phyloP scores from a whole-genome alignment of 192 early-diverging fungal genomes.

The Rhizophagus sp. region DNA sequence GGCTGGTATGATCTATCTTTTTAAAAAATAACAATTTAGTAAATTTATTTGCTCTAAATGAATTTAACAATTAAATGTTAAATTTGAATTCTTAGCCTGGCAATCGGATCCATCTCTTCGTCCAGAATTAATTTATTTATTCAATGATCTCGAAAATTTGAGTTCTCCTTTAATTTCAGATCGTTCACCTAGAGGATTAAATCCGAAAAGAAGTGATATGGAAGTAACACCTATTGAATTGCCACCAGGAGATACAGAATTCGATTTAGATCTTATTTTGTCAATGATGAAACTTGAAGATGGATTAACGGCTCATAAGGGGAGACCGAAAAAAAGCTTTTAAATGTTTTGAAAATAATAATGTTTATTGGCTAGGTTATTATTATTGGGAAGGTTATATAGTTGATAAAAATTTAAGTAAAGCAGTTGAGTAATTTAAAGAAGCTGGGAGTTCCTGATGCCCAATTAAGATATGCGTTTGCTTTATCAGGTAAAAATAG shows the following conservation, averaged over 20 bases:
- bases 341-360: too few relatives aligned
- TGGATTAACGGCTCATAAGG: background rate
- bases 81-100: too few relatives aligned
- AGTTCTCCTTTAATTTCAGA: too few relatives aligned
- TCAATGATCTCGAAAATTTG: too few relatives aligned
- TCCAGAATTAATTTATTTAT: too few relatives aligned
- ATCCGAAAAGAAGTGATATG: background rate
- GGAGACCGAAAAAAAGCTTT: background rate
- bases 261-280: background rate
- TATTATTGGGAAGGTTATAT: background rate
- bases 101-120: too few relatives aligned
- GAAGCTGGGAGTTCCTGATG: background rate
- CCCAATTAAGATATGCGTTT: background rate
- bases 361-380: background rate
- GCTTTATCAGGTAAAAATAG: background rate
- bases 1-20: background rate
- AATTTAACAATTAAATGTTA: too few relatives aligned
- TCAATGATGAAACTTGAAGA: background rate
- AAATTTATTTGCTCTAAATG: too few relatives aligned
- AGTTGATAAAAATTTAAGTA: background rate
- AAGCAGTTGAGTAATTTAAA: background rate
- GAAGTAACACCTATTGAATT: background rate
- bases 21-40: background rate
- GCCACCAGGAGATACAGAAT: background rate
- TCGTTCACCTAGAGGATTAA: too few relatives aligned